Base-by-base conservation (phyloP, 176 grass and related monocot species). In the Oryza longistaminata region DNA sequence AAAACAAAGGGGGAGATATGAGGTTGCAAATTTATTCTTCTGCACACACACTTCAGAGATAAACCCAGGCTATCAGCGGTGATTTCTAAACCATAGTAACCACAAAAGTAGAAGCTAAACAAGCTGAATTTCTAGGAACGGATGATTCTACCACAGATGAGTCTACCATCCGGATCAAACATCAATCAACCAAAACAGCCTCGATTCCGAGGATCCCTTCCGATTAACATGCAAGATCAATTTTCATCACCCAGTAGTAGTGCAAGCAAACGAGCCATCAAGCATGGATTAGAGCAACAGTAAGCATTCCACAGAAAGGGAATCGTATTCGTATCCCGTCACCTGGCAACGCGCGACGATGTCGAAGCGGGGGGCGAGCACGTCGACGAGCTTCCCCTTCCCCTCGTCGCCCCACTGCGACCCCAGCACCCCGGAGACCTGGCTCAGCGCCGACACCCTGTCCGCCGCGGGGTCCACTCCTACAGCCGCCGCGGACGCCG, bases 401-500 rank as follows among this genome's bases (percentile, higher is more conserved):
- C 94, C 94, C 81, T 96, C 94, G 34, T 96, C 94, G 64, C 94
- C 94, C 94, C 94, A 96, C 89, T 93, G 94, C 50, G 94, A 91
- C 25, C 94, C 94, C 17, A 96, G 89, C 48, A 93, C 94, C 52
- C 87, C 86, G 68, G 91, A 72, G 62, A 96, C 94, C 85, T 93
- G 91, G 71, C 89, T 93, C 65, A 93, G 91, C 29, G 91, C 77
- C 3, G 78, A 80, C 65, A 93, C 84, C 66, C 84, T 85, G 70
- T 88, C 87, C 68, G 74, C 82, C 44, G 82, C 88, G 70, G 26
- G 34, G 67, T 27, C 94, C 60, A 81, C 81, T 64, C 83, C 79
- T 68, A 82, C 87, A 31, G 84, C 69, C 52, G 81, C 25, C 11
- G 82, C 83, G 19, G 88, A 81, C 72, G 84, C 69, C 52, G 81